phyloP scores from a whole-genome alignment of 139 green algal species.

The Yamagishiella unicocca region DNA sequence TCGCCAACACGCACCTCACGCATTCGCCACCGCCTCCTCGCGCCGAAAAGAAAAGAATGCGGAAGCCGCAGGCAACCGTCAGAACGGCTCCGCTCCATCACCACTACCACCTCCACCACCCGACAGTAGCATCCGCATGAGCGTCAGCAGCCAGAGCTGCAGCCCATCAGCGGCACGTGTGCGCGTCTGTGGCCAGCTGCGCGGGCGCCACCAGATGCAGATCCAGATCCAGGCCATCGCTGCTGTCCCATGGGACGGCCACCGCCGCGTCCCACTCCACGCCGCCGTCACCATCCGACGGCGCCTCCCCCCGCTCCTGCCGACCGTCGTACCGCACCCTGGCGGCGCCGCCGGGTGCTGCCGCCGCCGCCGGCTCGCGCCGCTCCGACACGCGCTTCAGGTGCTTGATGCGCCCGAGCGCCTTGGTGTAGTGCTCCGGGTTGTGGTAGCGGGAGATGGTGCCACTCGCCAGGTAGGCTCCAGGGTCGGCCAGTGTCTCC shows the following conservation, averaged over 20 bases:
- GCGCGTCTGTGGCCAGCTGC: not conserved
- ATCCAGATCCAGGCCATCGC: slow-evolving; percentile 7
- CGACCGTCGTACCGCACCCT: too few species aligned
- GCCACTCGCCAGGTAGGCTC: slow-evolving; percentile 87
- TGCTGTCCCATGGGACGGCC: slow-evolving; percentile 11
- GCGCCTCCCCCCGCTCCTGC: too few species aligned
- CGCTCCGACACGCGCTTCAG: slow-evolving; percentile 40
- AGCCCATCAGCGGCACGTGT: not conserved
- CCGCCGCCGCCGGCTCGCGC: not conserved
- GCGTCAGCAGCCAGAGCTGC: too few species aligned
- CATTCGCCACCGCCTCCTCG: too few species aligned
- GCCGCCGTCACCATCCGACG: not conserved
- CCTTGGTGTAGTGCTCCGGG: slow-evolving; percentile 93
- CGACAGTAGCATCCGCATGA: too few species aligned
- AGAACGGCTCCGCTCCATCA: too few species aligned
- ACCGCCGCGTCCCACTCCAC: not conserved
- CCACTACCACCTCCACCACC: too few species aligned
- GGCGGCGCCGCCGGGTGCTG: not conserved
- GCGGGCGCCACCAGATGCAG: not conserved
- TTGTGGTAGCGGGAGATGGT: slow-evolving; percentile 97
- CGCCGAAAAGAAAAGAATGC: too few species aligned
- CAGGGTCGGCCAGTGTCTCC: slow-evolving; percentile 89
- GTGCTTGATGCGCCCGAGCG: slow-evolving; percentile 51
- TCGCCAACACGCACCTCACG: too few species aligned
- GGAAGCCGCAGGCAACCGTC: too few species aligned